Conservation (phyloP, 2,329 filamentous ascomycete genomes). For the Exophiala oligosperma region DNA sequence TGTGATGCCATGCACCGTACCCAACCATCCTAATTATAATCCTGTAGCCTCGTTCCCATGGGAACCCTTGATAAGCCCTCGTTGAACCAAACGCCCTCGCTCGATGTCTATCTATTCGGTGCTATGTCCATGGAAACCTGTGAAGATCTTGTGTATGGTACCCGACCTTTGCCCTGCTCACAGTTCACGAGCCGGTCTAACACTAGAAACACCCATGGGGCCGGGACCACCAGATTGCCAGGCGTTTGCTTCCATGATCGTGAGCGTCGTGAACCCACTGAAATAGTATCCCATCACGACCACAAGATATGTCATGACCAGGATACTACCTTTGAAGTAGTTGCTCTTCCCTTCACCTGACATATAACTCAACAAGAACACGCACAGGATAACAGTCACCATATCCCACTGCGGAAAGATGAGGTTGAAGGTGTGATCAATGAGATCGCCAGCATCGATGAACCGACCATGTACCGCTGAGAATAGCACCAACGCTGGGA, state of each 20-base stretch:
- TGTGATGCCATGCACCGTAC: no score
- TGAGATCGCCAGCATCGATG: slow-evolving; percentile 55
- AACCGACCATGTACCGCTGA: slow-evolving; percentile 70
- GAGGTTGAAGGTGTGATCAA: slow-evolving; percentile 60
- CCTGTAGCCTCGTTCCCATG: background rate
- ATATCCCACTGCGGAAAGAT: slow-evolving; percentile 99
- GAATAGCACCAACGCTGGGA: slow-evolving; percentile 89
- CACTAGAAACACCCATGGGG: slow-evolving; percentile 46
- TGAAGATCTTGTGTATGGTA: no score
- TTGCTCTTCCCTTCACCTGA: slow-evolving; percentile 99
- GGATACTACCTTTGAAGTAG: slow-evolving; percentile 98
- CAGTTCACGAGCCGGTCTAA: slow-evolving; percentile 1
- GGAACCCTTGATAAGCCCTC: background rate
- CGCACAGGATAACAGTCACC: slow-evolving; percentile 92
- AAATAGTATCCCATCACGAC: slow-evolving; percentile 91
- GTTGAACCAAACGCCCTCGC: background rate
- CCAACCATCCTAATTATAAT: no score
- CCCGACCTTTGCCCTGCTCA: background rate
- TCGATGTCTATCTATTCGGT: background rate
- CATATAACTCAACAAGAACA: slow-evolving; percentile 95
- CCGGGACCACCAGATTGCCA: background rate
- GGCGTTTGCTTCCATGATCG: slow-evolving; percentile 47
- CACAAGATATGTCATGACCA: slow-evolving; percentile 89
- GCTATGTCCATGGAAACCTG: no score
- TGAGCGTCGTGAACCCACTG: slow-evolving; percentile 62